phyloP scores from a whole-genome alignment of 2,329 filamentous ascomycete species.

The Fusarium piperis region DNA sequence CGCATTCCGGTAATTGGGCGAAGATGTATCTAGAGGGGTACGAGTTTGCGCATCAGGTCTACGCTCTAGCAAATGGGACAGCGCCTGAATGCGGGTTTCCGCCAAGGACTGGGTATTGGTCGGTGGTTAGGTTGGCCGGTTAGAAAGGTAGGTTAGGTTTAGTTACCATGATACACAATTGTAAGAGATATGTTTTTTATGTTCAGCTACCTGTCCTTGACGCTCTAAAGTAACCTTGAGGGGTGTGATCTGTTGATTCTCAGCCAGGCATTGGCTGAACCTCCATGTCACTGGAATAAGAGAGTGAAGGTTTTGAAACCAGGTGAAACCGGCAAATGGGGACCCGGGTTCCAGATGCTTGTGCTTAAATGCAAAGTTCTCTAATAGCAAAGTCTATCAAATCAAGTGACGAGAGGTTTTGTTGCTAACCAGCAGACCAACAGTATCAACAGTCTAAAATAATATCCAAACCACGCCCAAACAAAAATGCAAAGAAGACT shows the following conservation, averaged over 20 bases:
- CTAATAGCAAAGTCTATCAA: not conserved
- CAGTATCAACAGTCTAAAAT: not conserved
- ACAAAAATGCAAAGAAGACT: not conserved
- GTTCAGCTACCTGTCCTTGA: not conserved
- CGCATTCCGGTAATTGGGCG: conserved; percentile 49
- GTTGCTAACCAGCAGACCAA: not conserved
- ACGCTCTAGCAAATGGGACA: conserved; percentile 10
- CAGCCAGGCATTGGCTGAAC: not conserved
- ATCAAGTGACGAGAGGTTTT: not conserved
- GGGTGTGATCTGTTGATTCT: not conserved
- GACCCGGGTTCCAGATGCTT: not conserved
- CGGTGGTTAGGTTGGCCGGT: conserved; percentile 2
- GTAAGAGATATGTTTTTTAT: not conserved
- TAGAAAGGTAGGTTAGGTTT: conserved; percentile 20
- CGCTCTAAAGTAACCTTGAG: not conserved
- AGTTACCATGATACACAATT: conserved; percentile 5
- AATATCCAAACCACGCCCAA: not conserved
- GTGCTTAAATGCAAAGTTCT: not conserved
- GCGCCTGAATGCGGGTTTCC: conserved; percentile 14
- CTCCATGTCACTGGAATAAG: not conserved
- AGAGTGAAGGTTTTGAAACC: not conserved
- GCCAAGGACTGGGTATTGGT: conserved; percentile 20
- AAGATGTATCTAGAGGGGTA: conserved; percentile 24
- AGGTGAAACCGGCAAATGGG: conserved; percentile 5
- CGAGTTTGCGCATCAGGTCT: conserved; percentile 19